Percentiles rank a stretch among this genome's conserved stretches.
These are phyloP conservation scores for Metschnikowia santaceciliae DNA, from an alignment of 805 yeast genomes.

Conservation along the genomic window DNA sequence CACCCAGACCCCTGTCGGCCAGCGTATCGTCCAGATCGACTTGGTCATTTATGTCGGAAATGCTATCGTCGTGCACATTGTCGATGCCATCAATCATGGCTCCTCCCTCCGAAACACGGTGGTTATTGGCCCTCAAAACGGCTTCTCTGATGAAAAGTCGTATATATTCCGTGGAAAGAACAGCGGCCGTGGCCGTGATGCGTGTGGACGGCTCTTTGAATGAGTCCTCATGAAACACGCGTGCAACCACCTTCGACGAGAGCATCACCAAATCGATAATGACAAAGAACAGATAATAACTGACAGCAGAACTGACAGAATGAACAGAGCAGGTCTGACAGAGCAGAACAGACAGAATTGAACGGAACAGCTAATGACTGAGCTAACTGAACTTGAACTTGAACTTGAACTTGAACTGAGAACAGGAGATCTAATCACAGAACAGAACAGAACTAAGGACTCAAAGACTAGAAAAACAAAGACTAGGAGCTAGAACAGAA, in stretches of 20 bases:
- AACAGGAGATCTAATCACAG: no score
- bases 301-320: no score
- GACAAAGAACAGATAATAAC: no score
- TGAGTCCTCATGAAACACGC: slow-evolving; percentile 49
- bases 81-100: slow-evolving; percentile 33
- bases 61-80: slow-evolving; percentile 15
- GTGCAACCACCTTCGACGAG: slow-evolving; percentile 39
- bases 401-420: no score
- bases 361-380: no score
- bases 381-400: no score
- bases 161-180: slow-evolving; percentile 51
- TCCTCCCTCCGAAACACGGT: slow-evolving; percentile 32
- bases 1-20: slow-evolving; percentile 14
- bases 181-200: slow-evolving; percentile 46
- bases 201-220: slow-evolving; percentile 45
- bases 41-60: slow-evolving; percentile 8
- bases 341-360: no score
- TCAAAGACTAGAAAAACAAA: no score
- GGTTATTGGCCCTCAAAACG: slow-evolving; percentile 53
- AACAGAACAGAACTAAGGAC: no score
- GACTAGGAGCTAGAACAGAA: no score
- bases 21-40: slow-evolving; percentile 12
- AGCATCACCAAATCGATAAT: slow-evolving; percentile 3
- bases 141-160: slow-evolving; percentile 58
- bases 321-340: no score